Conservation (phyloP, 1,139 yeast genomes). For the Suhomyces ambrosiae region DNA sequence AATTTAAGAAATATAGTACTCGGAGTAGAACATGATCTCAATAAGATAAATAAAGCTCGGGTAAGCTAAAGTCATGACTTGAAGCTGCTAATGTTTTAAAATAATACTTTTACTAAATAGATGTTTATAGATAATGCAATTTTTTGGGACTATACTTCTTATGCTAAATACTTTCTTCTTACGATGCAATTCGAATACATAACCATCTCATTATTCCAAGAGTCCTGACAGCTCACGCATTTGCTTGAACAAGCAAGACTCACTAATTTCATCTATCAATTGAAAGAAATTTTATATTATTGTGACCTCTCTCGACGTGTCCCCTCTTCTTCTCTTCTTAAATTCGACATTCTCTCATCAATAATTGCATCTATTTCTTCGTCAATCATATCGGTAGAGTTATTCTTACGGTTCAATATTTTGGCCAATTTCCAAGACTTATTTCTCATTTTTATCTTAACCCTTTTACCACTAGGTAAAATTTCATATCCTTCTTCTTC, state of each 20-base stretch:
- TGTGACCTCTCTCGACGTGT: too few relatives aligned
- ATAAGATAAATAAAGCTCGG: constrained; percentile 13
- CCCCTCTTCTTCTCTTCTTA: constrained; percentile 18
- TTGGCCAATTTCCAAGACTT: constrained; percentile 25
- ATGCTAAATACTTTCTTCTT: neutral
- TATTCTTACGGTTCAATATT: constrained; percentile 13
- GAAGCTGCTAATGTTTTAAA: too few relatives aligned
- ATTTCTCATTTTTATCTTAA: constrained; percentile 40
- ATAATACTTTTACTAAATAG: neutral
- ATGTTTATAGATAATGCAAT: constrained; percentile 1
- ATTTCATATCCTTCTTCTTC: constrained; percentile 51
- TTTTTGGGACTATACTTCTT: neutral
- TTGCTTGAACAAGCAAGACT: too few relatives aligned
- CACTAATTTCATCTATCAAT: too few relatives aligned
- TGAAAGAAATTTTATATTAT: too few relatives aligned
- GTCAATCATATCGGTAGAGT: constrained; percentile 29
- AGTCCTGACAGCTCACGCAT: too few relatives aligned
- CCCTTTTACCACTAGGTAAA: constrained; percentile 70
- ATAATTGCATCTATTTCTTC: constrained; percentile 65
- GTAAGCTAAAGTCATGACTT: too few relatives aligned
- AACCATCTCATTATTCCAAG: too few relatives aligned
- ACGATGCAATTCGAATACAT: constrained; percentile 1
- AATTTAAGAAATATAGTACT: constrained; percentile 22
- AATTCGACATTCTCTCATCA: constrained; percentile 48
- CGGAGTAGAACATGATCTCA: constrained; percentile 27